Percentiles rank a stretch among this genome's conserved stretches.
Conservation (phyloP, 2,329 filamentous ascomycete genomes). For the Myrmaecium sp. region DNA sequence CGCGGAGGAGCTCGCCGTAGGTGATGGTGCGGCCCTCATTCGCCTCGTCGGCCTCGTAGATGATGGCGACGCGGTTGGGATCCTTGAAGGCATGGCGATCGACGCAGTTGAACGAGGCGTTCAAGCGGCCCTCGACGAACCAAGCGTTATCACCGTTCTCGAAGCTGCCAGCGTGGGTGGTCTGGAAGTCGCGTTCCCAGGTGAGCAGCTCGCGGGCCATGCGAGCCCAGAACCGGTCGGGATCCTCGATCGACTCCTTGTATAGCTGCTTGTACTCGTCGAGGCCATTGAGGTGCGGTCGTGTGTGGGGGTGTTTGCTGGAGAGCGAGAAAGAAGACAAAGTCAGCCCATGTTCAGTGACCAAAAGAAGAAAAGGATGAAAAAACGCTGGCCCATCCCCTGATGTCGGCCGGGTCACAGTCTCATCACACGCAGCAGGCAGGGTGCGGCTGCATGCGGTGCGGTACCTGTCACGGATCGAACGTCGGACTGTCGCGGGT, state of each 20-base stretch:
- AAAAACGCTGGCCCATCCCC: not conserved
- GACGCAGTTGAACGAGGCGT: constrained; percentile 94
- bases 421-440: constrained; percentile 1
- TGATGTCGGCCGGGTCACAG: not conserved
- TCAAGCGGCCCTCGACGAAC: constrained; percentile 87
- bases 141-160: constrained; percentile 71
- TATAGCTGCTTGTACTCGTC: constrained; percentile 49
- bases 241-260: constrained; percentile 75
- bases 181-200: constrained; percentile 86
- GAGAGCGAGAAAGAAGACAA: not conserved
- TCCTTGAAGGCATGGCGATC: constrained; percentile 94
- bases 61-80: constrained; percentile 85
- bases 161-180: constrained; percentile 64
- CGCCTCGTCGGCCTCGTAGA: constrained; percentile 94
- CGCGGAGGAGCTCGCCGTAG: constrained; percentile 79
- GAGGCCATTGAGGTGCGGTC: constrained; percentile 41
- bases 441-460: no score
- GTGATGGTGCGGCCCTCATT: constrained; percentile 75
- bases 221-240: constrained; percentile 76
- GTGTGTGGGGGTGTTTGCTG: constrained; percentile 41
- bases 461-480: no score
- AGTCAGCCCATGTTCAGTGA: not conserved
- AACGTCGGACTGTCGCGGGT: no score
- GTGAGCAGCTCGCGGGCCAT: constrained; percentile 76
- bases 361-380: not conserved